Evolutionary conservation across 352 stramenopile species (phyloP).

Genomic region (Pythium rhizo-oryzae): DNA sequence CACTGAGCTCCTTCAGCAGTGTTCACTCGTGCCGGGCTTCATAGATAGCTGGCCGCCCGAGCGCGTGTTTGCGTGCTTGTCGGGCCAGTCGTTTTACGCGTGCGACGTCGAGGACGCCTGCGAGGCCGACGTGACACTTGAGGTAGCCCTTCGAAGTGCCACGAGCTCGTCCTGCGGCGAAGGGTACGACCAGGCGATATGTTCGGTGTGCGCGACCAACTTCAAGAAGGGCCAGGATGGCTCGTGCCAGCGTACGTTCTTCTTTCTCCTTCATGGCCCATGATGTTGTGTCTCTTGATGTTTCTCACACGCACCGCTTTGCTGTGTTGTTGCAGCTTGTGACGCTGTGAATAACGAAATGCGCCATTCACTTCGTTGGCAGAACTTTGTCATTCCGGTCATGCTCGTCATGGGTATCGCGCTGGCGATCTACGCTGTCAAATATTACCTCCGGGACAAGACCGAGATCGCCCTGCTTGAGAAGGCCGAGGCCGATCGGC

Average conservation of each 20-base stretch:
- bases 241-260: slow-evolving; percentile 56
- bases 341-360: slow-evolving; percentile 51
- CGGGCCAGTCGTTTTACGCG: slow-evolving; percentile 56
- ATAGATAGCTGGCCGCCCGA: slow-evolving; percentile 59
- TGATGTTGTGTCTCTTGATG: background rate
- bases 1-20: slow-evolving; percentile 45
- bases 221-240: slow-evolving; percentile 64
- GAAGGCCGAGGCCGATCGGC: slow-evolving; percentile 64
- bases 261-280: background rate
- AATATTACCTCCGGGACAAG: slow-evolving; percentile 56
- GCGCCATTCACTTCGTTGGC: slow-evolving; percentile 56
- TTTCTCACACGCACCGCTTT: background rate
- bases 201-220: slow-evolving; percentile 57
- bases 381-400: slow-evolving; percentile 76
- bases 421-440: slow-evolving; percentile 39
- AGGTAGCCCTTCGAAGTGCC: slow-evolving; percentile 23
- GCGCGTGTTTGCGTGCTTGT: slow-evolving; percentile 63
- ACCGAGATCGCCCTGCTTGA: slow-evolving; percentile 63
- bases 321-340: slow-evolving; percentile 39
- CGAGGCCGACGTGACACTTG: slow-evolving; percentile 49
- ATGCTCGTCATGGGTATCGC: slow-evolving; percentile 41
- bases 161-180: slow-evolving; percentile 41
- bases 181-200: slow-evolving; percentile 66
- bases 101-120: slow-evolving; percentile 66
- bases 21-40: slow-evolving; percentile 39